These are phyloP conservation scores for Echium plantagineum DNA, from an alignment of 257 asterid genomes.

Conservation along the genomic window DNA sequence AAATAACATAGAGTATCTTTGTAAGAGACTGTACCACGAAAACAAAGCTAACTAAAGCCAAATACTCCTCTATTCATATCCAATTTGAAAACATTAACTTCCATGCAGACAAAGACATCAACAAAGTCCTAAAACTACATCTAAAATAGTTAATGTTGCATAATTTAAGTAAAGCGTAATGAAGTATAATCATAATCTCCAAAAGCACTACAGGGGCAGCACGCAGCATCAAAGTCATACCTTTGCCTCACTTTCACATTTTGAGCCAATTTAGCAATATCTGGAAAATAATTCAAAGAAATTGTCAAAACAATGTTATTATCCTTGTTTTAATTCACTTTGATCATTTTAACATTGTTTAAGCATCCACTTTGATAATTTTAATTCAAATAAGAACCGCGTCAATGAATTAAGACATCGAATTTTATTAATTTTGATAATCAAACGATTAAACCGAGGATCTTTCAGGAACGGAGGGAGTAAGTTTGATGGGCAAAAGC, in stretches of 20 bases:
- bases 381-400: no score
- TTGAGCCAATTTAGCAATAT: slow-evolving; percentile 81
- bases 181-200: background rate
- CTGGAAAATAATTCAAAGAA: slow-evolving; percentile 20
- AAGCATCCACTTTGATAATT: no score
- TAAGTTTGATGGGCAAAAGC: no score
- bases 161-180: background rate
- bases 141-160: background rate
- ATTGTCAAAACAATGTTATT: background rate
- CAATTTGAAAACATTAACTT: background rate
- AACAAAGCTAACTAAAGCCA: background rate
- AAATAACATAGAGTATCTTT: slow-evolving; percentile 13
- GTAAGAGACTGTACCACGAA: background rate
- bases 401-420: no score
- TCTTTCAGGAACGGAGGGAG: no score
- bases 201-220: background rate
- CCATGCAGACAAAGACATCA: background rate
- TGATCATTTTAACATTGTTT: no score
- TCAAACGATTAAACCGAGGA: no score
- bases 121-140: background rate
- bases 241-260: slow-evolving; percentile 87
- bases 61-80: background rate
- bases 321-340: background rate
- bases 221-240: slow-evolving; percentile 23
- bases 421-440: no score